Evolutionary conservation across 2,329 filamentous ascomycete genomes (phyloP).

Genomic region (Cladosporium sp.): DNA sequence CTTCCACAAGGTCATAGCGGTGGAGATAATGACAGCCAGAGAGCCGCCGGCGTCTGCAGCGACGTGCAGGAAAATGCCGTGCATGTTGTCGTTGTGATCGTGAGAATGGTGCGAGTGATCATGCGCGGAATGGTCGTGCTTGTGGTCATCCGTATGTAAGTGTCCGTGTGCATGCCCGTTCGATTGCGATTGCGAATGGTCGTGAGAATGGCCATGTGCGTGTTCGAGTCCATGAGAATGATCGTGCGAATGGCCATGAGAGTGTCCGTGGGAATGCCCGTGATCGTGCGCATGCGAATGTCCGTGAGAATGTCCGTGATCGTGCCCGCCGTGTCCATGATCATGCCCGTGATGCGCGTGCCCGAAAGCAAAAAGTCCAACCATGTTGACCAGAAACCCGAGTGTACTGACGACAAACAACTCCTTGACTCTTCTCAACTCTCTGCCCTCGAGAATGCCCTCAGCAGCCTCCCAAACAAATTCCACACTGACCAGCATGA

Average conservation of each 20-base stretch:
- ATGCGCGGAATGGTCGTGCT: conserved; percentile 17
- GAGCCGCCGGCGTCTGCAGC: conserved; percentile 93
- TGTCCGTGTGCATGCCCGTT: conserved; percentile 29
- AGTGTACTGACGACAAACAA: conserved; percentile 83
- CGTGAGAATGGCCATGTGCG: conserved; percentile 18
- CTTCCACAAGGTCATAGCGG: conserved; percentile 77
- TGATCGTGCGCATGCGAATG: conserved; percentile 37
- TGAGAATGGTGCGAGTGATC: conserved; percentile 19
- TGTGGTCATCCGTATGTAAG: conserved; percentile 17
- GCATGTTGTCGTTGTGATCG: conserved; percentile 92
- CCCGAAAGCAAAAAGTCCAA: conserved; percentile 83
- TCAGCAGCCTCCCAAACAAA: conserved; percentile 95
- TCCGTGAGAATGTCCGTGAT: conserved; percentile 47
- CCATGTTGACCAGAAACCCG: conserved; percentile 83
- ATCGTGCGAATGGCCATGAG: conserved; percentile 20
- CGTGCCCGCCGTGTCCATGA: conserved; percentile 54
- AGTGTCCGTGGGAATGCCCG: conserved; percentile 35
- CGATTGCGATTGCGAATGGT: conserved; percentile 33
- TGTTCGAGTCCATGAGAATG: conserved; percentile 34
- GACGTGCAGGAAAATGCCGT: conserved; percentile 94
- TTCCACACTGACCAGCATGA: conserved; percentile 93
- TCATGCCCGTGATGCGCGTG: conserved; percentile 48
- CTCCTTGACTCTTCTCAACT: conserved; percentile 80
- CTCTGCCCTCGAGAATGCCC: conserved; percentile 74
- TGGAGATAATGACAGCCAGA: conserved; percentile 90